A percentile compares a stretch with the other conserved stretches of the same genome.
These are phyloP conservation scores for Podospora sp. DNA, from an alignment of 495 filamentous ascomycete genomes.

Conservation along the genomic window DNA sequence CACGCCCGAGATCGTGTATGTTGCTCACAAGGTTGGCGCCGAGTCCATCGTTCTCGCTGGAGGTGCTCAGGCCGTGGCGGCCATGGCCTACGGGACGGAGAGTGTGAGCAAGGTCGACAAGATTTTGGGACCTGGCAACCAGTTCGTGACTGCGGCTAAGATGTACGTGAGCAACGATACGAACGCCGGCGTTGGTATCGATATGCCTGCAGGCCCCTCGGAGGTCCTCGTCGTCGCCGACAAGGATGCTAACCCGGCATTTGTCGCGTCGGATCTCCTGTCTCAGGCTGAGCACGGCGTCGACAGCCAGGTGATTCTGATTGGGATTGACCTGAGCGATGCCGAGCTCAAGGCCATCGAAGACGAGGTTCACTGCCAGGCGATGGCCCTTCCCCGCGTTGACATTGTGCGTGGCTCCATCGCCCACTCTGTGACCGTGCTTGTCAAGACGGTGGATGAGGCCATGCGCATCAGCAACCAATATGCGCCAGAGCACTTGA, in stretches of 20 bases:
- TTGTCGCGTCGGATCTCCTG: conserved; percentile 91
- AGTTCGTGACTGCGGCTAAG: conserved; percentile 98
- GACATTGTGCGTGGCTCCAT: conserved; percentile 94
- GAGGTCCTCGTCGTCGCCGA: conserved; percentile 98
- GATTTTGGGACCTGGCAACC: conserved; percentile 96
- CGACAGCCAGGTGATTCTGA: conserved; percentile 92
- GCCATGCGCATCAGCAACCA: conserved; percentile 86
- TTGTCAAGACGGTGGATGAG: conserved; percentile 77
- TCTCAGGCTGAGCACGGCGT: conserved; percentile 96
- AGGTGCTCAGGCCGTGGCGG: conserved; percentile 92
- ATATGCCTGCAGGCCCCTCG: conserved; percentile 97
- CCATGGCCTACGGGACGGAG: conserved; percentile 83
- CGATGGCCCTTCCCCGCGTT: conserved; percentile 82
- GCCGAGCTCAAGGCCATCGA: conserved; percentile 76
- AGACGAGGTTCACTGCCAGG: conserved; percentile 86
- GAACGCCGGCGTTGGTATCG: conserved; percentile 89
- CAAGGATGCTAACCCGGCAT: conserved; percentile 83
- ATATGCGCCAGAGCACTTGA: conserved; percentile 97
- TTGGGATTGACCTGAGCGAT: conserved; percentile 78
- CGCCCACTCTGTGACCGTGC: conserved; percentile 83
- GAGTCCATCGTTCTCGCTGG: conserved; percentile 94
- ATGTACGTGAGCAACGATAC: conserved; percentile 98
- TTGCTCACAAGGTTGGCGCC: conserved; percentile 95
- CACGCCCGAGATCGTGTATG: conserved; percentile 95
- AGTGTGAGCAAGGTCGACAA: conserved; percentile 95